These are phyloP conservation scores for Coprinopsis marcescibilis DNA, from an alignment of 768 basidiomycete genomes.

Conservation along the genomic window DNA sequence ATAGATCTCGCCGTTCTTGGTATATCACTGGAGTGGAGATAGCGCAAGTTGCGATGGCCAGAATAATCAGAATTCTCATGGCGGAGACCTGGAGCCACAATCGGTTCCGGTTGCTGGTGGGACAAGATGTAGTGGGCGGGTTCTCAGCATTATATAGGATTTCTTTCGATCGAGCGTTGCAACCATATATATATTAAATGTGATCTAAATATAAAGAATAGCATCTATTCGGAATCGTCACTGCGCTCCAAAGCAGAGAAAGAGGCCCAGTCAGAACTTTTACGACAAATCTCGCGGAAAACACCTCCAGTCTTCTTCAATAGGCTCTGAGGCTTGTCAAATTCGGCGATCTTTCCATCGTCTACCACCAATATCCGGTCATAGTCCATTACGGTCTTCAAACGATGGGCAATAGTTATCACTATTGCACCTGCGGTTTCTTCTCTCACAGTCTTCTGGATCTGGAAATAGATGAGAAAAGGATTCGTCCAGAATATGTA, in stretches of 20 bases:
- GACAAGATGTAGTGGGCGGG: too few relatives aligned
- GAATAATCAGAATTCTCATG: not conserved
- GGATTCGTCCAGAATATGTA: not conserved
- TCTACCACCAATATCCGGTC: constrained; percentile 71
- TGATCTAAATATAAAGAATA: too few relatives aligned
- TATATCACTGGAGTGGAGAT: not conserved
- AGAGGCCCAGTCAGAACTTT: constrained; percentile 46
- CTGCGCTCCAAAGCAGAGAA: constrained; percentile 6
- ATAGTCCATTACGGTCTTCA: constrained; percentile 74
- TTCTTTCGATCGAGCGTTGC: too few relatives aligned
- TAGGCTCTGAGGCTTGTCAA: constrained; percentile 57
- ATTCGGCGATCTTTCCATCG: constrained; percentile 69
- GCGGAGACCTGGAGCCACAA: too few relatives aligned
- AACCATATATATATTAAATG: too few relatives aligned
- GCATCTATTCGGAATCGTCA: not conserved
- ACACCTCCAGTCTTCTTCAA: constrained; percentile 47
- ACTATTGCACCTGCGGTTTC: constrained; percentile 69
- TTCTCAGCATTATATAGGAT: too few relatives aligned
- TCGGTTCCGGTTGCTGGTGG: too few relatives aligned
- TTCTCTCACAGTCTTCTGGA: constrained; percentile 69
- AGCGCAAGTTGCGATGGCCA: constrained; percentile 6
- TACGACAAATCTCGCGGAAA: constrained; percentile 65
- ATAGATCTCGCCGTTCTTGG: constrained; percentile 2
- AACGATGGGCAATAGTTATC: constrained; percentile 78
- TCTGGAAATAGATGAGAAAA: constrained; percentile 27